These are phyloP conservation scores for Saccharomycopsis phalli DNA, from an alignment of 1,139 yeast species.

Conservation along the genomic window DNA sequence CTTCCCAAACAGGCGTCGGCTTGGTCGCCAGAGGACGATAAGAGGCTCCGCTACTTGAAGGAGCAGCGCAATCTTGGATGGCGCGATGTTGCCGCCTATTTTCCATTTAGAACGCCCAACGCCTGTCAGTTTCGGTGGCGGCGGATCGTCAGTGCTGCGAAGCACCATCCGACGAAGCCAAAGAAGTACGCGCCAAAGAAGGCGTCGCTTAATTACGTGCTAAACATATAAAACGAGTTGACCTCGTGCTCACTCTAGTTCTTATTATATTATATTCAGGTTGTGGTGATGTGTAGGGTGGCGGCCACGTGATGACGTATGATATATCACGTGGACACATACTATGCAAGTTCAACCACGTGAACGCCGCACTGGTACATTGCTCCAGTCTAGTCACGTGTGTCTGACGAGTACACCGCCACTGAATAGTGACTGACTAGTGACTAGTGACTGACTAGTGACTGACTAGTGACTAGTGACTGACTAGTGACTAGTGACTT, in stretches of 20 bases:
- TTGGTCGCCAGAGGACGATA: slow-evolving; percentile 74
- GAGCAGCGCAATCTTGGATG: slow-evolving; percentile 69
- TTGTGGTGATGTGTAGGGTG: too few species aligned
- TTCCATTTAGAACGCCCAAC: slow-evolving; percentile 65
- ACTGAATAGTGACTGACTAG: too few species aligned
- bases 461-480: too few species aligned
- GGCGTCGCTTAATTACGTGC: slow-evolving; percentile 4
- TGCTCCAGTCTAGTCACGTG: too few species aligned
- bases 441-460: too few species aligned
- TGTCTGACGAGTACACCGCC: too few species aligned
- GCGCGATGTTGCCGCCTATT: slow-evolving; percentile 70
- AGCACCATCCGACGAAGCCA: neutral
- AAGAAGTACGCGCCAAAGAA: slow-evolving; percentile 8
- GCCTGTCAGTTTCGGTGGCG: slow-evolving; percentile 85
- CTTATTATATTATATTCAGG: too few species aligned
- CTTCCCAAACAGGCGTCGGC: slow-evolving; percentile 26
- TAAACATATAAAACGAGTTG: slow-evolving; percentile 5
- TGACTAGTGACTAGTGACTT: too few species aligned
- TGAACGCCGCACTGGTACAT: too few species aligned
- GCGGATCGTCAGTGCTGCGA: slow-evolving; percentile 32
- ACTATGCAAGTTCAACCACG: too few species aligned
- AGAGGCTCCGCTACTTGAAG: slow-evolving; percentile 56
- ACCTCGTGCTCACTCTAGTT: neutral
- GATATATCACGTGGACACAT: too few species aligned
- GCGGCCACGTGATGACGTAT: too few species aligned